phyloP scores from a whole-genome alignment of 176 grass and related monocot genomes.

The Ensete ventricosum region DNA sequence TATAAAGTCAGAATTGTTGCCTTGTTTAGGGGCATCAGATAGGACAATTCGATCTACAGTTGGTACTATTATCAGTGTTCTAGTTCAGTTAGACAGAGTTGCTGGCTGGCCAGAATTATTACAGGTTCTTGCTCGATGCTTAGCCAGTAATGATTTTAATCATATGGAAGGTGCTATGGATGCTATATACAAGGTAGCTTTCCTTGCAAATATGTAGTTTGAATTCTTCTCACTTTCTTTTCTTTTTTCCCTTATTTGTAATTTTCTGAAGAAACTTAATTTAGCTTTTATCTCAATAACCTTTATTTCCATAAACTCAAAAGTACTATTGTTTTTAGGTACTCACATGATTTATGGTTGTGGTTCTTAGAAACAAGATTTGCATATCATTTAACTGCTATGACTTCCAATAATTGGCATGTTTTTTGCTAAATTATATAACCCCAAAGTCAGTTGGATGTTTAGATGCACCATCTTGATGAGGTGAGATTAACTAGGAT shows the following conservation, averaged over 20 bases:
- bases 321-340: no score
- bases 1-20: conserved; percentile 72
- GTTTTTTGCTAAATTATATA: no score
- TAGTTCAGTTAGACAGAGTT: conserved; percentile 68
- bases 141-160: conserved; percentile 80
- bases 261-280: background rate
- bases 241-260: conserved; percentile 1
- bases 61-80: conserved; percentile 82
- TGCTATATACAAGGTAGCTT: conserved; percentile 88
- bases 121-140: conserved; percentile 66
- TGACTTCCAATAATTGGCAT: no score
- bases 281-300: background rate
- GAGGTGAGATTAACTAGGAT: no score
- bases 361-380: no score
- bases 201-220: background rate
- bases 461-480: no score
- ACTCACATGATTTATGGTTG: no score
- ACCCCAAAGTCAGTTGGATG: no score
- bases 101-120: conserved; percentile 86
- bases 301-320: no score
- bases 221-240: background rate
- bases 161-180: conserved; percentile 99
- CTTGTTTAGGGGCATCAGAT: conserved; percentile 70
- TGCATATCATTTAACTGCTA: no score
- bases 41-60: conserved; percentile 80